Conservation (phyloP, 2,329 filamentous ascomycete species). For the Diplodia mutila region DNA sequence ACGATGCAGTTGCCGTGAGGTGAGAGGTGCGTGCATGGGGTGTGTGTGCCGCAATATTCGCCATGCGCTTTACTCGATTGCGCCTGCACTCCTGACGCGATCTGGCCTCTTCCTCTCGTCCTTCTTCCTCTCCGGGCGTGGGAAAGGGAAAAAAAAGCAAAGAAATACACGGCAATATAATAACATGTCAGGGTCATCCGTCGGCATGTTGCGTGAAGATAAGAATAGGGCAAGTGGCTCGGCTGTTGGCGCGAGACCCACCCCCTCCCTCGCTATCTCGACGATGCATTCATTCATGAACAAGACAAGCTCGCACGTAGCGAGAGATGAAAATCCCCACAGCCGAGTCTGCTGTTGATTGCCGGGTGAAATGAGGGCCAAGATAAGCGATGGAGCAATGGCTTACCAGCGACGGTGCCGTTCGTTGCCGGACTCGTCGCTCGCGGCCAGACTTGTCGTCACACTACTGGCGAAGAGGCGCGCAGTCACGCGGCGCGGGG, state of each 20-base stretch:
- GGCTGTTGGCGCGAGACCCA: neutral
- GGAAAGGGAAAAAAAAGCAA: neutral
- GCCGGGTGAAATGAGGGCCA: neutral
- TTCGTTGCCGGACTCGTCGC: too few relatives aligned
- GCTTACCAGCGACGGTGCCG: neutral
- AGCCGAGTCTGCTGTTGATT: neutral
- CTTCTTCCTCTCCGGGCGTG: neutral
- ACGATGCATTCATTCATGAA: too few relatives aligned
- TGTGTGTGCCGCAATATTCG: neutral
- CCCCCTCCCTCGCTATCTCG: neutral
- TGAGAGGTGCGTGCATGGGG: neutral
- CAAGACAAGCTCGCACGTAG: neutral
- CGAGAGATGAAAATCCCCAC: neutral
- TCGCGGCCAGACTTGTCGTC: too few relatives aligned
- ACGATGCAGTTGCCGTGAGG: too few relatives aligned
- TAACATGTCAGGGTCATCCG: neutral
- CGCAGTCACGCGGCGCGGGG: conserved; percentile 6
- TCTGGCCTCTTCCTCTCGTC: neutral
- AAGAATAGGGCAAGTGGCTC: neutral
- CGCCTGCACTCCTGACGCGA: neutral
- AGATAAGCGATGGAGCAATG: neutral
- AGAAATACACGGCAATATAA: neutral
- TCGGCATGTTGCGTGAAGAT: neutral
- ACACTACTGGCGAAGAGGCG: neutral
- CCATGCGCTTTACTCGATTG: neutral